Base-by-base conservation (phyloP, 2,329 filamentous ascomycete species). In the Stagonosporopsis chrysanthemi region DNA sequence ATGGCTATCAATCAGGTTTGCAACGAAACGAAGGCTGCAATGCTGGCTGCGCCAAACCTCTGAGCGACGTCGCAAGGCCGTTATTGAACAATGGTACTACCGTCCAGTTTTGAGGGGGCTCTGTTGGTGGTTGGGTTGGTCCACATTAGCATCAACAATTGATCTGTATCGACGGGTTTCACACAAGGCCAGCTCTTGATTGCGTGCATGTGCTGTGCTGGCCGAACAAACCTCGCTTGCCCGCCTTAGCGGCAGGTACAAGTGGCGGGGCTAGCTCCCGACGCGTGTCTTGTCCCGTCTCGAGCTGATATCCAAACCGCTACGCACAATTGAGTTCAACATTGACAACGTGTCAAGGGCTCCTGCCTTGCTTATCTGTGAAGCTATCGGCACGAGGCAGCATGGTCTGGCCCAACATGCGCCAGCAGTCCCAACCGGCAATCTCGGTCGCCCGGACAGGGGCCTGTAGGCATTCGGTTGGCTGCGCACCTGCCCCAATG, bases 1-100 rank as follows among this genome's bases (percentile, higher is more conserved):
- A 63, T 51, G 19, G 67, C 69, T 4, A 63, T 76, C 17, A 60
- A 61, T 23, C 62, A 69, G 9, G 73, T 71, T 8, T 74, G 68
- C 49, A 58, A 69, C 23, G 72, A 76, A 52, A 67, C 59, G 19
- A 67, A 64, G 38, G 53, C 58, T n/a, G 61, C 56, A 28, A 74
- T 75, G 67, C 58, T 65, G 23, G 61, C 51, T 28, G 63, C 51
- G 31, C 50, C 57, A 28, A 52, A 57, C 53, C 56, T 23, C n/a
- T 54, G 38, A 48, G 23, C 35, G 22, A 9, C 11, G 51, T 44
- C 55, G 56, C 58, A 48, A 43, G 40, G 40, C 40, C 29, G 23
- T 3, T 23, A 23, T 3, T 22, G 28, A 63, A 47, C 7, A 54
- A 56, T 19, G 60, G 59, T 24, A 51, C 55, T n/a, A 63, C 49